Base-by-base conservation (phyloP, 208 protist genomes). In the Trypanosomatidae sp. region DNA sequence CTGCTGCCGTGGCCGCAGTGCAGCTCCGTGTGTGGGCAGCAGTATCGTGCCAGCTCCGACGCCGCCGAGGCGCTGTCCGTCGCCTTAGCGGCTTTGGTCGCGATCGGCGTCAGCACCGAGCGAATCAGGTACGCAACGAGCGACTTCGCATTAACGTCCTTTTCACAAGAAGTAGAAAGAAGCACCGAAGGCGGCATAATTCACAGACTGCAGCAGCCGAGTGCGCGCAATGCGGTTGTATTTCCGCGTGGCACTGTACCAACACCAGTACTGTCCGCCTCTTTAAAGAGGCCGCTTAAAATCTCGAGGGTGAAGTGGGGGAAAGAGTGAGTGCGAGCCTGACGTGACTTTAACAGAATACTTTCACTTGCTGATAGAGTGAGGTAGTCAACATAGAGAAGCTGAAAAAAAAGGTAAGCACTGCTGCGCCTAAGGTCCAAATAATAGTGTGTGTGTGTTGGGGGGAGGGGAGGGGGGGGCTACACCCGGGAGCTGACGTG, bases 71-170 rank as follows among this genome's bases (percentile, higher is more conserved):
- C 44, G 13, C 47, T 70, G 36, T 25, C 30, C 30, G 39, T 9
- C 69, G 52, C 65, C n/a, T 52, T 41, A 6, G 62, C 43, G 43
- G 56, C 39, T 6, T 22, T 30, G 8, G 46, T 47, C 1, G 58
- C 43, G 41, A 67, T 72, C 36, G 71, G 67, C 28, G 72, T 50
- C 12, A 80, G 55, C 15, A 77, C 49, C 2, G 80, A 73, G 15
- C 74, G 58, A 56, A 80, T 28, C 17, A 79, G 62, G 50, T 77
- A 86, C 25, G 73, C 17, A 9, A 72, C 30, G 41, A 86, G 74
- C 15, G 74, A 60, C 55, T 69, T 71, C 1, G 70, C 73, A 59
- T 86, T 86, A 7, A 71, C 68, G 30, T 86, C 82, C 58, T 74
- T 79, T 2, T 69, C 69, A 56, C 68, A 64, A 9, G 68, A 39